These are phyloP conservation scores for Mortierella antarctica DNA, from an alignment of 192 early-diverging fungal genomes.

Conservation along the genomic window DNA sequence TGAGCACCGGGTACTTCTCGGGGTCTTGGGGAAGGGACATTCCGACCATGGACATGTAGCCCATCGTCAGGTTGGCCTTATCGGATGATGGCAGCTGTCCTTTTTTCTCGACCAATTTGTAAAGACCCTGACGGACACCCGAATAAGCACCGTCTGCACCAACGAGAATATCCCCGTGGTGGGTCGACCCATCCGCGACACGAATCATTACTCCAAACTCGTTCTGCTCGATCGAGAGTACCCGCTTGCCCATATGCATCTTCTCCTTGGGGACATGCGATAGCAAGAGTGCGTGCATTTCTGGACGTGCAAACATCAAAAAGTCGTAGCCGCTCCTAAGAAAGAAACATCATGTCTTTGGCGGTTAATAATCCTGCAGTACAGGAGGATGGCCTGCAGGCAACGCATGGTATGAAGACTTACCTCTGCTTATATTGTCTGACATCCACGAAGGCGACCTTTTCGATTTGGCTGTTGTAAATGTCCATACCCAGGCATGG, in stretches of 20 bases:
- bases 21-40: conserved; percentile 11
- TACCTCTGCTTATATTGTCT: background rate
- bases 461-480: background rate
- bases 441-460: background rate
- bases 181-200: conserved; percentile 4
- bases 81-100: background rate
- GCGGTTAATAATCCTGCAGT: no score
- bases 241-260: conserved; percentile 1
- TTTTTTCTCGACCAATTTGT: background rate
- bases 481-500: background rate
- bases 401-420: no score
- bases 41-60: conserved; percentile 8
- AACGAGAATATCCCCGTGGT: conserved; percentile 26
- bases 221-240: conserved; percentile 7
- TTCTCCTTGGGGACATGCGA: conserved; percentile 18
- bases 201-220: conserved; percentile 4
- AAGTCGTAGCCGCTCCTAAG: conserved; percentile 8
- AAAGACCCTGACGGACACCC: conserved; percentile 9
- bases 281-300: conserved; percentile 1
- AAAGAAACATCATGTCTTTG: no score
- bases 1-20: conserved; percentile 11
- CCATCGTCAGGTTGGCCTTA: background rate
- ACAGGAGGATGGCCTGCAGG: no score
- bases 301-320: conserved; percentile 3
- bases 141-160: conserved; percentile 24